These are phyloP conservation scores for Ustilago loliicola DNA, from an alignment of 1,284 basidiomycete genomes.

Conservation along the genomic window DNA sequence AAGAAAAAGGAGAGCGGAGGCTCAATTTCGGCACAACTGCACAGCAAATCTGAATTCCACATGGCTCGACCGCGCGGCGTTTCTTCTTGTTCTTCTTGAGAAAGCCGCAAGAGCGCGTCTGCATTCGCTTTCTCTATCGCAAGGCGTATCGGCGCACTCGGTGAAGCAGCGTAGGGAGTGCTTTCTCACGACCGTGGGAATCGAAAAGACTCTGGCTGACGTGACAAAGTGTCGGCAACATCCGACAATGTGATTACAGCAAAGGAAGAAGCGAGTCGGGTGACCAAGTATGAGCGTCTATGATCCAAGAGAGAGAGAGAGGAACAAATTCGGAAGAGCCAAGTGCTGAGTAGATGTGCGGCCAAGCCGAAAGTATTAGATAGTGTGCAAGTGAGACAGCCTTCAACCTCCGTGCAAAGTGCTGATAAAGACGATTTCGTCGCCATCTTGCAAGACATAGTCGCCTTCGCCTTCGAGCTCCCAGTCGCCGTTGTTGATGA, in stretches of 20 bases:
- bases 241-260: not conserved
- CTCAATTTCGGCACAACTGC: not conserved
- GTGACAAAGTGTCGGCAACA: not conserved
- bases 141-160: too few species aligned
- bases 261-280: not conserved
- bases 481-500: slow-evolving; percentile 98
- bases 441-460: slow-evolving; percentile 82
- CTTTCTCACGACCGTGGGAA: not conserved
- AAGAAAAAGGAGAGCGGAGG: slow-evolving; percentile 1
- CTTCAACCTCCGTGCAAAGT: slow-evolving; percentile 89
- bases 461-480: slow-evolving; percentile 95
- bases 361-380: not conserved
- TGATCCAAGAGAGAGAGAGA: slow-evolving; percentile 12
- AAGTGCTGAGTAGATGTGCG: not conserved
- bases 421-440: slow-evolving; percentile 95
- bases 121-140: too few species aligned
- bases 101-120: not conserved
- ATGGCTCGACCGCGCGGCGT: slow-evolving; percentile 3
- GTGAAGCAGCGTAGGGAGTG: too few species aligned
- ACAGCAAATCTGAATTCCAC: not conserved
- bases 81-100: not conserved
- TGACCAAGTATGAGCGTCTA: slow-evolving; percentile 14
- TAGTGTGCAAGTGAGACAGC: not conserved
- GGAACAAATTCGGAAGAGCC: not conserved
- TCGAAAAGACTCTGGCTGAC: not conserved